A percentile compares a stretch with the other conserved stretches of the same genome.
Conservation (phyloP, 805 yeast genomes). For the Metschnikowia bowlesiae region DNA sequence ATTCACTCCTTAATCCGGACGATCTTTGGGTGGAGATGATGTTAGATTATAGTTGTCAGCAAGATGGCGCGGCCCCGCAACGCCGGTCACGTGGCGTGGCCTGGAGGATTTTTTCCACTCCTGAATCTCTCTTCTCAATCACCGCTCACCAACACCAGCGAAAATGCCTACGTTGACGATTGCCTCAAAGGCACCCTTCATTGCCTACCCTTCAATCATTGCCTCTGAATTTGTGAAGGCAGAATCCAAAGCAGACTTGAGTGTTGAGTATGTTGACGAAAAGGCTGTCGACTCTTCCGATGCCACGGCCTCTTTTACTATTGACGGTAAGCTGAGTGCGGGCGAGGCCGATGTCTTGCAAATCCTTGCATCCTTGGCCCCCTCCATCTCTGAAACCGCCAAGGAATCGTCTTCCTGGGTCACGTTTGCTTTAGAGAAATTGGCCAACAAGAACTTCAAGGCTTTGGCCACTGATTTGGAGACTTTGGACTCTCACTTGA, state of each 20-base stretch:
- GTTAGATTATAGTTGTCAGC: background rate
- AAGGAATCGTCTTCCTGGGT: slow-evolving; percentile 50
- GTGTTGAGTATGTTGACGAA: slow-evolving; percentile 67
- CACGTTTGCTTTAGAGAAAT: slow-evolving; percentile 59
- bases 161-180: slow-evolving; percentile 51
- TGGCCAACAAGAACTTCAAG: slow-evolving; percentile 83
- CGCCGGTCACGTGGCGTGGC: slow-evolving; percentile 3
- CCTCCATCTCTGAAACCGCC: slow-evolving; percentile 33
- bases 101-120: slow-evolving; percentile 3
- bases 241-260: slow-evolving; percentile 44
- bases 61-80: background rate
- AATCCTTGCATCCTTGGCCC: slow-evolving; percentile 49
- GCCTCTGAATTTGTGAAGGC: slow-evolving; percentile 73
- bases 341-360: slow-evolving; percentile 45
- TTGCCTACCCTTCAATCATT: slow-evolving; percentile 73
- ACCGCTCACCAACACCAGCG: background rate
- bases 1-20: background rate
- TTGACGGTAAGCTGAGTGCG: slow-evolving; percentile 40
- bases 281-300: slow-evolving; percentile 48
- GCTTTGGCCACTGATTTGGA: slow-evolving; percentile 74
- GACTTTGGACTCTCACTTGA: slow-evolving; percentile 74
- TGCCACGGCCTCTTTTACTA: slow-evolving; percentile 42
- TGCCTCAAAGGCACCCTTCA: slow-evolving; percentile 82
- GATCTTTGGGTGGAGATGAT: background rate
- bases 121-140: background rate